Conservation (phyloP, 108 stramenopile species). For the Nitzschia inconspicua region DNA sequence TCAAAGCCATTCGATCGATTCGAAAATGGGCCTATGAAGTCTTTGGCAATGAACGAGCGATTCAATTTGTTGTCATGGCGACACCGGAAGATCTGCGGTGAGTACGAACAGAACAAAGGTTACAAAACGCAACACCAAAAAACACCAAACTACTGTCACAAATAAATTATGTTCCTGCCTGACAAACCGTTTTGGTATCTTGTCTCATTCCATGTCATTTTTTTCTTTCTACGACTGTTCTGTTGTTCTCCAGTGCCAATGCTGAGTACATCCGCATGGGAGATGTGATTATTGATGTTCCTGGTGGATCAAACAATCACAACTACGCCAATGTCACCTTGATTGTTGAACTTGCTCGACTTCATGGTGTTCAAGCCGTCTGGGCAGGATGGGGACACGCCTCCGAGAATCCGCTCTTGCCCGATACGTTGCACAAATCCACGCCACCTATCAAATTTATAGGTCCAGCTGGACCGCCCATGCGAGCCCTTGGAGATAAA, state of each 20-base stretch:
- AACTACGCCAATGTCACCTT: conserved; percentile 99
- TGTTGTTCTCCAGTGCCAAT: conserved; percentile 79
- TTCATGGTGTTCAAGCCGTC: conserved; percentile 97
- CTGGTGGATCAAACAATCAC: conserved; percentile 99
- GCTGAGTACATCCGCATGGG: conserved; percentile 99
- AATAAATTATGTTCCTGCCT: no score
- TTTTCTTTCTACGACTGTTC: background rate
- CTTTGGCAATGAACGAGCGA: conserved; percentile 89
- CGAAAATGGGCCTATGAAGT: conserved; percentile 94
- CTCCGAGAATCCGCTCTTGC: conserved; percentile 94
- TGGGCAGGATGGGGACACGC: conserved; percentile 99
- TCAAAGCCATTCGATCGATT: conserved; percentile 97
- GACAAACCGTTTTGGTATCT: background rate
- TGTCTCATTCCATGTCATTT: background rate
- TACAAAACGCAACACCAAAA: background rate
- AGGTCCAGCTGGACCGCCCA: conserved; percentile 96
- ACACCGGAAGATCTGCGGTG: conserved; percentile 97
- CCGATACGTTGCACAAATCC: conserved; percentile 80
- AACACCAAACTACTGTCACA: no score
- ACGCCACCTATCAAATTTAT: conserved; percentile 93
- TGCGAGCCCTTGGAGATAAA: conserved; percentile 99
- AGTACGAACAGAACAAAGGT: conserved; percentile 15
- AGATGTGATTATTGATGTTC: conserved; percentile 98
- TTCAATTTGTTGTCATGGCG: conserved; percentile 98
- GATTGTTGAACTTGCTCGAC: conserved; percentile 97